phyloP scores from a whole-genome alignment of 2,329 filamentous ascomycete genomes.

The Colletotrichum acutatum region DNA sequence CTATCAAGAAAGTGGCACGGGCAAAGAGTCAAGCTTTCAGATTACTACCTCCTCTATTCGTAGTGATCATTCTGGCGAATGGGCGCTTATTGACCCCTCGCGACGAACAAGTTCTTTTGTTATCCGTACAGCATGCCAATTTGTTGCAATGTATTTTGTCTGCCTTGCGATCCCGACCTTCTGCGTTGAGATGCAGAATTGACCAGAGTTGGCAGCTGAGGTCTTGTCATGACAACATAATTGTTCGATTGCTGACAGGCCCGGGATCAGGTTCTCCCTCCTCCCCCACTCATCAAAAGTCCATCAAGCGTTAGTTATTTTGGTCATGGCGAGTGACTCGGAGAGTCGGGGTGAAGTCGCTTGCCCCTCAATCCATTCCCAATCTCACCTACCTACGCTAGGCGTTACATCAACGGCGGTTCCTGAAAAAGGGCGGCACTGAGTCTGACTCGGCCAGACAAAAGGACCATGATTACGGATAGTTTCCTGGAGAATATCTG shows the following conservation, averaged over 20 bases:
- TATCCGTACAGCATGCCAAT: not conserved
- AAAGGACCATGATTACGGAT: not conserved
- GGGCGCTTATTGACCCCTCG: not conserved
- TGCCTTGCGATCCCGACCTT: not conserved
- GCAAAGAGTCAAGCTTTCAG: too few species aligned
- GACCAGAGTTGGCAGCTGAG: constrained; percentile 15
- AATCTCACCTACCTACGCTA: not conserved
- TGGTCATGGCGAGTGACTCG: not conserved
- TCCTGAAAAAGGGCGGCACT: not conserved
- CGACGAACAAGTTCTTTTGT: not conserved
- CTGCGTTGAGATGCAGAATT: constrained; percentile 2
- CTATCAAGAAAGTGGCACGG: constrained; percentile 13
- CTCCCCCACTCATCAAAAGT: not conserved
- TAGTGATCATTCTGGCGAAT: not conserved
- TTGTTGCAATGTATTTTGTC: not conserved
- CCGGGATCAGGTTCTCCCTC: not conserved
- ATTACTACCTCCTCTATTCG: constrained; percentile 24
- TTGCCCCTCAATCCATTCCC: not conserved
- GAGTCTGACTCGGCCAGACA: constrained; percentile 2
- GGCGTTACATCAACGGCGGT: not conserved
- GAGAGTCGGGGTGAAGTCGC: too few species aligned
- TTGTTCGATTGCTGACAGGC: not conserved
- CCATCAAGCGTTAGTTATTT: not conserved
- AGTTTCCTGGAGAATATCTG: not conserved
- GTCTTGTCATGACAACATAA: not conserved